phyloP scores from a whole-genome alignment of 2,329 filamentous ascomycete genomes.

The Didymella keratinophila region DNA sequence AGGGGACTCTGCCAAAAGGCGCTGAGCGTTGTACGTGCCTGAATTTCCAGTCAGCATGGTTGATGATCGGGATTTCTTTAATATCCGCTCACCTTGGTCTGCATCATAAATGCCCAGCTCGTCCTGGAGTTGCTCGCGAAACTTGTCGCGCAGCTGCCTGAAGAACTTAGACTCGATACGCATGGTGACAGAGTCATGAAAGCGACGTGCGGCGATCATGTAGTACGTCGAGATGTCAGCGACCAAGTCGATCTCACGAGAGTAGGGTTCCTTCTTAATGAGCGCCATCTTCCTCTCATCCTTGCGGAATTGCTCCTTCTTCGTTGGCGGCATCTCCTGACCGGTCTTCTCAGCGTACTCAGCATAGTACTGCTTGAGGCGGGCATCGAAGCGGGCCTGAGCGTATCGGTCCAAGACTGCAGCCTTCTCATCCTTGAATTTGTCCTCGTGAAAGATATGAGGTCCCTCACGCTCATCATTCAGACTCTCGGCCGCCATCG shows the following conservation, averaged over 20 bases:
- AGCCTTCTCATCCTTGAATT: constrained; percentile 29
- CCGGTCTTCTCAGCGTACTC: constrained; percentile 28
- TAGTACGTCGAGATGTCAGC: constrained; percentile 74
- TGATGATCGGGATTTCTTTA: no score
- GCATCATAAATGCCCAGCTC: constrained; percentile 33
- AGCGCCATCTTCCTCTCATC: constrained; percentile 32
- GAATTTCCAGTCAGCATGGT: not conserved
- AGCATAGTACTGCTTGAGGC: constrained; percentile 36
- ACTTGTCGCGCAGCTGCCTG: constrained; percentile 29
- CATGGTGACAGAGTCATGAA: constrained; percentile 63
- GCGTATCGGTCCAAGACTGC: constrained; percentile 31
- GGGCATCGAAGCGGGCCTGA: constrained; percentile 33
- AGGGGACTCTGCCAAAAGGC: constrained; percentile 47
- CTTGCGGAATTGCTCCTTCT: constrained; percentile 39
- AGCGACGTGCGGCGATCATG: constrained; percentile 68
- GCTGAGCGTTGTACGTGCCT: constrained; percentile 19
- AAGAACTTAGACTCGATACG: constrained; percentile 50
- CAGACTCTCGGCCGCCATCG: constrained; percentile 37
- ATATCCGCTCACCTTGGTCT: constrained; percentile 28
- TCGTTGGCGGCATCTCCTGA: constrained; percentile 24
- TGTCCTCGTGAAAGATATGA: constrained; percentile 42
- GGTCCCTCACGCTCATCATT: constrained; percentile 47
- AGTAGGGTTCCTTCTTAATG: constrained; percentile 66
- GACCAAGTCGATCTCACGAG: constrained; percentile 67
- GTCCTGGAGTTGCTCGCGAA: constrained; percentile 38